Conservation (phyloP, 2,329 filamentous ascomycete species). For the Plectosphaerella sp. region DNA sequence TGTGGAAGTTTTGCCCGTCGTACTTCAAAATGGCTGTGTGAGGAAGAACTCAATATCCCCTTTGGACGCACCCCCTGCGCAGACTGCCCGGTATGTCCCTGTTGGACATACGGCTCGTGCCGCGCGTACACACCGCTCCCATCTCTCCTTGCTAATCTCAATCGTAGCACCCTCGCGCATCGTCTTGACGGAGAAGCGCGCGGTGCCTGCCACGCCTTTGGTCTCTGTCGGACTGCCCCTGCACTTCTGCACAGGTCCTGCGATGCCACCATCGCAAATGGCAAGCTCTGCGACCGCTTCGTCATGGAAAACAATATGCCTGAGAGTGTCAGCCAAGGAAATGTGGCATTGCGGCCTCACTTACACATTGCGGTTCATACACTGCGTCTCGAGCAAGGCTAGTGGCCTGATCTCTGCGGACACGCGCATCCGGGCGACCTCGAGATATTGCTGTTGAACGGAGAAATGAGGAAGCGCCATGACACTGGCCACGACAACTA, state of each 20-base stretch:
- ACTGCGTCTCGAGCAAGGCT: constrained; percentile 34
- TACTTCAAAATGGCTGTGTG: neutral
- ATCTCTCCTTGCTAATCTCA: constrained; percentile 46
- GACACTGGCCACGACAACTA: constrained; percentile 23
- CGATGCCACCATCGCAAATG: constrained; percentile 46
- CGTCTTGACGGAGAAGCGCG: constrained; percentile 40
- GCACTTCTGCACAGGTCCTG: constrained; percentile 40
- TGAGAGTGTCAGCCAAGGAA: constrained; percentile 5
- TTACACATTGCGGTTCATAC: constrained; percentile 36
- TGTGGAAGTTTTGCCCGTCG: no score
- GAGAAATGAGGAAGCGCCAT: constrained; percentile 30
- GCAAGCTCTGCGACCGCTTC: constrained; percentile 40
- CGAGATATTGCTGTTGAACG: constrained; percentile 36
- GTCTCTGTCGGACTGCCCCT: constrained; percentile 38
- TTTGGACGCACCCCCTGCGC: constrained; percentile 40
- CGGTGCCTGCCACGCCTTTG: constrained; percentile 39
- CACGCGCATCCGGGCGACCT: constrained; percentile 36
- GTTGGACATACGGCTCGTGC: constrained; percentile 46
- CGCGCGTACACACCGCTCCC: constrained; percentile 51
- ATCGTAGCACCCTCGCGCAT: constrained; percentile 40
- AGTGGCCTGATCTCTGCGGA: constrained; percentile 31
- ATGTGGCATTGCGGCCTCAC: constrained; percentile 7
- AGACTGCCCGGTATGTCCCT: constrained; percentile 41
- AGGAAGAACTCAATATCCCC: constrained; percentile 41
- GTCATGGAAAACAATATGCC: constrained; percentile 43